Percentiles rank a stretch among this genome's conserved stretches.
phyloP scores from a whole-genome alignment of 2,329 filamentous ascomycete species.

The Harringtonia aguacate region DNA sequence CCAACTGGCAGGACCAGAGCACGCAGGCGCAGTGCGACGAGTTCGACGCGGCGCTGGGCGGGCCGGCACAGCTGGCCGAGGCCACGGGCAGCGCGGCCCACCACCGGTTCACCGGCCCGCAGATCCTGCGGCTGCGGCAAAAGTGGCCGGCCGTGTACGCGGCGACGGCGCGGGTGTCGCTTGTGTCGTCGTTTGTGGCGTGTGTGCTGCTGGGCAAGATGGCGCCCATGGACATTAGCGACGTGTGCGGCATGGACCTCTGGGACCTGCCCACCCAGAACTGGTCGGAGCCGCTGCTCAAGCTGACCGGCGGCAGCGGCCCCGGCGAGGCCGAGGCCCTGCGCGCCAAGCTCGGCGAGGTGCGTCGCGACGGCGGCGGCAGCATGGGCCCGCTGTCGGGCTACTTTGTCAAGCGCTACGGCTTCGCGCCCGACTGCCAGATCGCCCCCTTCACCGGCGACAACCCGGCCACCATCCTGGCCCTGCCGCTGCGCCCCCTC shows the following conservation, averaged over 20 bases:
- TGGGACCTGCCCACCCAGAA: conserved; percentile 72
- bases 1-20: conserved; percentile 97
- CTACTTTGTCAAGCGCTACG: conserved; percentile 73
- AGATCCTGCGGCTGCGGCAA: conserved; percentile 80
- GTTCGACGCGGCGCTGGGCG: conserved; percentile 66
- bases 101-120: conserved; percentile 94
- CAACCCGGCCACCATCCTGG: conserved; percentile 90
- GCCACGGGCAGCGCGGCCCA: conserved; percentile 88
- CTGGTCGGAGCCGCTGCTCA: conserved; percentile 68
- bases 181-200: conserved; percentile 91
- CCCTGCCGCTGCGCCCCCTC: conserved; percentile 72
- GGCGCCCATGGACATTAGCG: conserved; percentile 85
- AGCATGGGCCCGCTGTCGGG: conserved; percentile 63
- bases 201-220: conserved; percentile 78
- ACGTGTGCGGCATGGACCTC: conserved; percentile 93
- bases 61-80: conserved; percentile 57
- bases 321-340: conserved; percentile 52
- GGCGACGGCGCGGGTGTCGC: conserved; percentile 73
- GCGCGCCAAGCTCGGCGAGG: conserved; percentile 67
- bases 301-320: conserved; percentile 57
- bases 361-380: conserved; percentile 69
- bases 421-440: conserved; percentile 64
- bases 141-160: conserved; percentile 74
- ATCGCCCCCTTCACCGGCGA: conserved; percentile 88
- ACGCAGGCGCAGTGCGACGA: conserved; percentile 85